Percentiles rank a stretch among this genome's conserved stretches.
Evolutionary conservation across 495 filamentous ascomycete genomes (phyloP).

Genomic region (Annulohypoxylon moriforme): DNA sequence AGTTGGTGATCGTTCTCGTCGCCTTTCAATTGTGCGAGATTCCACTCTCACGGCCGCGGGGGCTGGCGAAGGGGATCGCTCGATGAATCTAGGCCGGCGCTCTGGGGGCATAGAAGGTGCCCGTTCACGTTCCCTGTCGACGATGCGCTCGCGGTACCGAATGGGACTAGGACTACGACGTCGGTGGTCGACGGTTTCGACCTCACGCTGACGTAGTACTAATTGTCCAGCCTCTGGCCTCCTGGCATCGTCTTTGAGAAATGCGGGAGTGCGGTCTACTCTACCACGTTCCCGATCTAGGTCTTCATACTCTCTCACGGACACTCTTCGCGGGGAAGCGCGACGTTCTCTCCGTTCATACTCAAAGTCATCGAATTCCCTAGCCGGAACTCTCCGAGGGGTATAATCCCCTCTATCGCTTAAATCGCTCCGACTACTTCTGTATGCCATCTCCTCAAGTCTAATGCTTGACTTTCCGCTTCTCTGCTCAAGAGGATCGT

Average conservation of each 20-base stretch:
- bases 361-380: constrained; percentile 40
- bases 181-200: constrained; percentile 57
- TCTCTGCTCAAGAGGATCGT: constrained; percentile 11
- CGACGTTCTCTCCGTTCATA: constrained; percentile 52
- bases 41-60: constrained; percentile 42
- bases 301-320: constrained; percentile 54
- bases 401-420: constrained; percentile 56
- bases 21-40: constrained; percentile 42
- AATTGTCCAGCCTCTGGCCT: constrained; percentile 53
- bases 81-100: constrained; percentile 41
- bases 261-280: constrained; percentile 52
- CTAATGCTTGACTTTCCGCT: constrained; percentile 5
- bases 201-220: constrained; percentile 59
- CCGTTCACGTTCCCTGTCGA: constrained; percentile 56
- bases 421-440: constrained; percentile 52
- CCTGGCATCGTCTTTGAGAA: constrained; percentile 54
- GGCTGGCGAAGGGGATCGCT: constrained; percentile 57
- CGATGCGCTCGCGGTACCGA: constrained; percentile 54
- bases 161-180: constrained; percentile 60
- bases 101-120: constrained; percentile 44
- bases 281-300: constrained; percentile 51
- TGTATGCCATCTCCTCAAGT: constrained; percentile 45
- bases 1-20: constrained; percentile 44
- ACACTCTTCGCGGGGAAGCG: constrained; percentile 47
- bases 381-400: constrained; percentile 32